Evolutionary conservation across 352 stramenopile species (phyloP).

Genomic region (Blastocystis sp.): DNA sequence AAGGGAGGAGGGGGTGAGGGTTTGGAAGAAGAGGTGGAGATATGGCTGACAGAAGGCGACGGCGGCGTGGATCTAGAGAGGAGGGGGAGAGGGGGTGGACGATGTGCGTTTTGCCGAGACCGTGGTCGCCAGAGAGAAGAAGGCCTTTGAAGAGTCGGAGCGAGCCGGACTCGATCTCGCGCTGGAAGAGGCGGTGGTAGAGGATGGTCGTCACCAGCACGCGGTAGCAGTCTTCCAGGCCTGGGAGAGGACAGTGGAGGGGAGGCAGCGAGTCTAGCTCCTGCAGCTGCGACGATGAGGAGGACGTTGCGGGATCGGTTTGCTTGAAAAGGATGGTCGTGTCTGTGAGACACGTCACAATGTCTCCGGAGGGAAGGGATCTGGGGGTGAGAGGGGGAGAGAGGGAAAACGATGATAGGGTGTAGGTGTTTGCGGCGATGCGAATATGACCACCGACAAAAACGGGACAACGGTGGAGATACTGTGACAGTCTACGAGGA

Average conservation of each 20-base stretch:
- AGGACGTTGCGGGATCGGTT: not conserved
- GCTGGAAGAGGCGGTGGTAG: not conserved
- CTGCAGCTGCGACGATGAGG: too few species aligned
- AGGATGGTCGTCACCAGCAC: constrained; percentile 32
- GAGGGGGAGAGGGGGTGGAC: not conserved
- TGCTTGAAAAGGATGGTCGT: not conserved
- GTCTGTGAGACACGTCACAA: constrained; percentile 1
- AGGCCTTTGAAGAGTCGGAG: constrained; percentile 5
- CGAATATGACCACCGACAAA: not conserved
- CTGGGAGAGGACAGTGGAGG: constrained; percentile 30
- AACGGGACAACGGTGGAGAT: constrained; percentile 22
- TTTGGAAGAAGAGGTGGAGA: not conserved
- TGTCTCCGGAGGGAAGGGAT: not conserved
- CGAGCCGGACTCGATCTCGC: not conserved
- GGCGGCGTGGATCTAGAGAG: not conserved
- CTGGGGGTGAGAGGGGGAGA: not conserved
- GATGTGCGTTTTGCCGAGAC: not conserved
- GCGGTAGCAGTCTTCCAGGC: not conserved
- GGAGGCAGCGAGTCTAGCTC: not conserved
- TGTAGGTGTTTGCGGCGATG: not conserved
- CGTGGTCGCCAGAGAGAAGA: constrained; percentile 26
- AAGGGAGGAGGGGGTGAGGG: not conserved
- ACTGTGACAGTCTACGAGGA: constrained; percentile 1
- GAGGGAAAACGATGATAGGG: not conserved
- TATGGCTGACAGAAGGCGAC: not conserved